Evolutionary conservation across 192 early-diverging fungal species (phyloP), one percentile per base, ranked within the genome.

Genomic region (Phycomyces nitens): DNA sequence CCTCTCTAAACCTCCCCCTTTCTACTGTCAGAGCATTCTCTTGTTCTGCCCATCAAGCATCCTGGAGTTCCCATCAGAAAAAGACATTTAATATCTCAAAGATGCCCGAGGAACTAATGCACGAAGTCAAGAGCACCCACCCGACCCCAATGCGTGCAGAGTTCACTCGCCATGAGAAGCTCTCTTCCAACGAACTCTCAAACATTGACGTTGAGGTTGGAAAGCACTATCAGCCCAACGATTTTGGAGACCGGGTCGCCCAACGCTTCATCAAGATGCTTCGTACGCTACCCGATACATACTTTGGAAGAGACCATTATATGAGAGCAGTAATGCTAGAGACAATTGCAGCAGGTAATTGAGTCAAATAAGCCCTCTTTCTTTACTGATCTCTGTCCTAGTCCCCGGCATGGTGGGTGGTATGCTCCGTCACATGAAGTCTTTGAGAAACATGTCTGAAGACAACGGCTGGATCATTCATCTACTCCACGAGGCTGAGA

Each of bases 381-480:
- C 18, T 52, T 52, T 52, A n/a, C 20, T 52, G 6, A n/a, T 18
- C 10, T 52, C 20, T 52, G 10, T 11, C 15, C n/a, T 22, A 64
- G 88, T 91, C 29, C 93, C 93, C 14, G 95, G 95, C 41, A 92
- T 96, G 89, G 94, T 95, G 0, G 94, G 86, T 16, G 94, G 86
- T 6, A 78, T 90, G 69, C 74, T 92, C 15, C 80, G 90, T 9
- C 94, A 96, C 60, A 79, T 94, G 15, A 80, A 83, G 20, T 91
- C 89, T 29, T 77, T 95, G 23, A 85, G 92, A 16, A 70, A 83
- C 0, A 82, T 93, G 73, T 76, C 78, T 5, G 87, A 92, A 63
- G 95, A 97, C 73, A 82, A 92, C 50, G 94, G 95, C 18, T 96
- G 93, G 90, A 93, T 97, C 75, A 79, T 80, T 15, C 93, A 93